Base-by-base conservation (phyloP, 2,329 filamentous ascomycete genomes). In the Aspergillus chevalieri region DNA sequence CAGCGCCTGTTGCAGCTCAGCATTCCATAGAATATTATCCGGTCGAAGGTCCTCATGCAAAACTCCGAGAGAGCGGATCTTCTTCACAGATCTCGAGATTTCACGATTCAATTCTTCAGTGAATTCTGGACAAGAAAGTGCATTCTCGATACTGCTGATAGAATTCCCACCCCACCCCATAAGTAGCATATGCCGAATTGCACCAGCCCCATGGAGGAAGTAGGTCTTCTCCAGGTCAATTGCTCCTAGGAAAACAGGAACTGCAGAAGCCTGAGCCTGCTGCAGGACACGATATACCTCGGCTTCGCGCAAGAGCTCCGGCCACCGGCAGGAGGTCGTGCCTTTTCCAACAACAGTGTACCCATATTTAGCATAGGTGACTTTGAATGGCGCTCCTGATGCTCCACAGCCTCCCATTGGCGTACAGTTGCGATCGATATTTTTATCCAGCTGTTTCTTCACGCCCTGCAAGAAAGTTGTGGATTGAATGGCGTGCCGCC, bases 351-450 rank as follows among this genome's bases (percentile, higher is more conserved):
- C 24, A 8, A 62, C 45, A 8, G 54, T 62, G 4, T 21, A 21
- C 2, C 21, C 21, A 21, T 21, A 21, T 21, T 5, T 21, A 21
- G 21, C 21, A 21, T 21, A 64, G 10, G 58, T 58, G 22, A 67
- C 47, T 47, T 65, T 66, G 50, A 67, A 65, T 3, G 56, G 58
- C 5, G 57, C 59, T 6, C 63, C 61, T n/a, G 52, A 63, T 24
- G 56, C 12, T 7, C 64, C 61, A 47, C 56, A 61, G 7, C 8
- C 9, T 9, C 61, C 53, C 14, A 63, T 43, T 15, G 61, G 60
- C 0, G 50, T 60, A 43, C 57, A 63, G 30, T 61, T 44, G 10
- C 55, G 52, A 41, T 63, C 57, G 33, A 67, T 48, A n/a, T 64
- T 48, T 41, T 60, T 30, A 46, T 65, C 59, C 0, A 67, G 50